Base-by-base conservation (phyloP, 306 rosid species). In the Lathyrus oleraceus region DNA sequence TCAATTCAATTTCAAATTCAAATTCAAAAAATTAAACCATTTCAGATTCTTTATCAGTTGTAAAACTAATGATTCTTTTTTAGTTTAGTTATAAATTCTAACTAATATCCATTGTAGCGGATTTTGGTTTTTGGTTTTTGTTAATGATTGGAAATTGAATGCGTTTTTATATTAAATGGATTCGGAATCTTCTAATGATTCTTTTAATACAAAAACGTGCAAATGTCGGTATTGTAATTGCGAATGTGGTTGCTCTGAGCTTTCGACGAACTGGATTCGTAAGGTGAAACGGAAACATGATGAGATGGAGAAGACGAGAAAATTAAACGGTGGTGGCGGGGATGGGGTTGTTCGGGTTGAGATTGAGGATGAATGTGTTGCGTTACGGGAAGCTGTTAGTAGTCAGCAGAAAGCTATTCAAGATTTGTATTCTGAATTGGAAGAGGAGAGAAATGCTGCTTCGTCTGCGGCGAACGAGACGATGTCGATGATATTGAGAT, bases 381-480 rank as follows among this genome's bases (percentile, higher is more conserved):
- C 90, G 0, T 64, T 95, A 5, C 95, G 99, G 0, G 84, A 95
- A 72, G 86, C 86, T 12, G 88, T 91, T 8, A 51, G 83, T 49
- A 83, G 81, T 69, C 99, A 95, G 56, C 96, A 86, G 49, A 77
- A 85, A 44, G 14, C 91, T 0, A 82, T 95, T 48, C 95, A 91
- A 35, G 84, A 84, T 71, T 71, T 95, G 82, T 79, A 79, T 59
- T 77, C 75, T 2, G 99, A 95, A 68, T 82, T 95, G 81, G 99
- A 95, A 44, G 97, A 89, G 83, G 99, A 95, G 85, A 87, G 99
- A 69, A 91, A 82, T 79, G 99, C 99, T 2, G 86, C 99, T 19
- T 84, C 99, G 0, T 78, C 99, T 0, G 99, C 99, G 3, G 97
- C 99, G 0, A 95, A 77, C 19, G 99, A 95, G 84, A 92, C 99